Evolutionary conservation across 345 rosid species (phyloP), one percentile per base, ranked within the genome.

Genomic region (Eucalyptus cloeziana): DNA sequence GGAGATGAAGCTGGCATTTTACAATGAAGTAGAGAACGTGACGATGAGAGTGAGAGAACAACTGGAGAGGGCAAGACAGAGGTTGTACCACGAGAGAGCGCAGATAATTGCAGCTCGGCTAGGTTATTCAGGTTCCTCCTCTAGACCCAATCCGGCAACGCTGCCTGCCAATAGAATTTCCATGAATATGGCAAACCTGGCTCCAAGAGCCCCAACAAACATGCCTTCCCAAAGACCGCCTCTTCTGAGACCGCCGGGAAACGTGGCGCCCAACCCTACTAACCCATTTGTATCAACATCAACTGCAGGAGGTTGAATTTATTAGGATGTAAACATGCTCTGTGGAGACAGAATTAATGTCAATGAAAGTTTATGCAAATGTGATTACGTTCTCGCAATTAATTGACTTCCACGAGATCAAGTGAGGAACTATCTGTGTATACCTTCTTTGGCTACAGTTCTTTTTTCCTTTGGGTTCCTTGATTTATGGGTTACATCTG

Each of bases 91-190:
- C 27, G 99, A 98, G 90, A 93, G 99, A 86, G 96, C 96, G 64
- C 99, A 97, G 92, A 98, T 98, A 92, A 98, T 98, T 86, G 96
- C 98, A 90, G 91, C 99, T 56, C 95, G 99, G 86, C 98, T 97
- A 37, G 98, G 98, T 83, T 95, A 94, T n/a, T 92, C 95, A 88
- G 92, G 95, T 88, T 88, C 95, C 86, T 92, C 97, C 24, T 94
- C 98, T 30, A 92, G 95, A 92, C 90, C 91, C 88, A 90, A 93
- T 90, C 96, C 94, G 33, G 93, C 94, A 40, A 69, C 94, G 16
- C 88, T 94, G 88, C 95, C 98, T 60, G 79, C 97, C 90, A 95
- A 93, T 93, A 97, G 99, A 93, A 91, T 94, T 85, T 95, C 98
- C 64, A 89, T 92, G 91, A 94, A 93, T 92, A 89, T 92, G 87